Base-by-base conservation (phyloP, 1,139 yeast genomes). In the Eremothecium sinecaudum region DNA sequence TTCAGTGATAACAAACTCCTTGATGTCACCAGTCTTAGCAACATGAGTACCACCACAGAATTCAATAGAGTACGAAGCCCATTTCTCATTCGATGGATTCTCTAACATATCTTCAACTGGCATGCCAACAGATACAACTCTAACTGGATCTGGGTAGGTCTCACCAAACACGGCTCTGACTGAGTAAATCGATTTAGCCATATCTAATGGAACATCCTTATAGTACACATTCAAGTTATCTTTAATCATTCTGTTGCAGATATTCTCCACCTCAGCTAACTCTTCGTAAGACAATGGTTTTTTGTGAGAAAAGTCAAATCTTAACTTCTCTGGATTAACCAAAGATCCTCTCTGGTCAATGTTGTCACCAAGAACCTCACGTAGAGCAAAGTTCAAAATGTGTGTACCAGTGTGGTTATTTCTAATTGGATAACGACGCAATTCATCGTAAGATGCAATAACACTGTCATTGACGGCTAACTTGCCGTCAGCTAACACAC, bases 11-110 rank as follows among this genome's bases (percentile, higher is more conserved):
- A 90, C 82, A 46, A 90, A 74, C 50, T 82, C 90, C 61, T 86
- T 86, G 58, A 90, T 92, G 44, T 90, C 98, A 41, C 90, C 82
- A 15, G 98, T 87, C 60, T 79, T 79, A 35, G 75, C 72, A 45
- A 90, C 96, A 55, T 90, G 99, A 12, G 98, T 90, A 63, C 99
- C 99, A 64, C 99, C 99, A 64, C 99, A 90, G 69, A 90, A 87
- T 65, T 92, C 99, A 48, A 92, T 69, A 4, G 96, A 83, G 50
- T 73, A 67, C 35, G 73, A 66, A 48, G 62, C 63, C 97, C 98
- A 90, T 51, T 81, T 73, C 34, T 64, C 64, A 53, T 72, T 80
- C 18, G 63, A 46, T 47, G 97, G 95, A 47, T 78, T 67, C 8
- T 70, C 66, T 44, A 87, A 58, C 47, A 90, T 66, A 4, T 81